Conservation (phyloP, 2,329 filamentous ascomycete species). For the Arthrobotrys entomopaga region DNA sequence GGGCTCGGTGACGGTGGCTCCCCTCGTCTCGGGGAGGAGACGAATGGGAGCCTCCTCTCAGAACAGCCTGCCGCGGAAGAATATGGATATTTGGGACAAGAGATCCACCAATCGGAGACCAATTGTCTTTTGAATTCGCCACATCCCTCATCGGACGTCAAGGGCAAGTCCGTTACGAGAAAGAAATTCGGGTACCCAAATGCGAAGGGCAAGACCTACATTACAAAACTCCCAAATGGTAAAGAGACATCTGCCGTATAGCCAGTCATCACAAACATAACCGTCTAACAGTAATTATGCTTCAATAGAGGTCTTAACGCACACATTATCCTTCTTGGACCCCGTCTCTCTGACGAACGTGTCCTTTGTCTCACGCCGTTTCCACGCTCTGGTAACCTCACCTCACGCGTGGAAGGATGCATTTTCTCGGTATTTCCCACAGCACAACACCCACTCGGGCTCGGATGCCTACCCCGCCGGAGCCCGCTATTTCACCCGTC, state of each 20-base stretch:
- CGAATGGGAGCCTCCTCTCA: not conserved
- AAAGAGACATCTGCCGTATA: not conserved
- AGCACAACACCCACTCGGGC: slow-evolving; percentile 53
- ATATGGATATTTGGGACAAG: slow-evolving; percentile 1
- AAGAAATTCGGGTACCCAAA: slow-evolving; percentile 44
- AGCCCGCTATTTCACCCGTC: slow-evolving; percentile 77
- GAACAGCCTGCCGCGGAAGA: not conserved
- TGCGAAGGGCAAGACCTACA: slow-evolving; percentile 42
- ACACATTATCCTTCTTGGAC: slow-evolving; percentile 88
- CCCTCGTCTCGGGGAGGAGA: not conserved
- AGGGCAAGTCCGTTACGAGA: slow-evolving; percentile 32
- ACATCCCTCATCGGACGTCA: slow-evolving; percentile 20
- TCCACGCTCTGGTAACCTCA: slow-evolving; percentile 86
- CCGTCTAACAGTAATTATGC: not conserved
- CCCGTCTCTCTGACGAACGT: slow-evolving; percentile 84
- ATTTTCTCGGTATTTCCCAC: slow-evolving; percentile 87
- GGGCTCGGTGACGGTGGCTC: slow-evolving; percentile 29
- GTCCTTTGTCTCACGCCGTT: slow-evolving; percentile 85
- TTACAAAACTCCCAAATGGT: slow-evolving; percentile 48
- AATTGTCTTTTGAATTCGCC: slow-evolving; percentile 34
- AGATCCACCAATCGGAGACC: slow-evolving; percentile 10
- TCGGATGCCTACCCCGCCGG: slow-evolving; percentile 56
- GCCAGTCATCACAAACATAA: not conserved
- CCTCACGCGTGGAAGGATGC: slow-evolving; percentile 94
- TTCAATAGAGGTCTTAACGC: slow-evolving; percentile 82